phyloP scores from a whole-genome alignment of 139 green algal genomes.

The Medakamo hakoo region DNA sequence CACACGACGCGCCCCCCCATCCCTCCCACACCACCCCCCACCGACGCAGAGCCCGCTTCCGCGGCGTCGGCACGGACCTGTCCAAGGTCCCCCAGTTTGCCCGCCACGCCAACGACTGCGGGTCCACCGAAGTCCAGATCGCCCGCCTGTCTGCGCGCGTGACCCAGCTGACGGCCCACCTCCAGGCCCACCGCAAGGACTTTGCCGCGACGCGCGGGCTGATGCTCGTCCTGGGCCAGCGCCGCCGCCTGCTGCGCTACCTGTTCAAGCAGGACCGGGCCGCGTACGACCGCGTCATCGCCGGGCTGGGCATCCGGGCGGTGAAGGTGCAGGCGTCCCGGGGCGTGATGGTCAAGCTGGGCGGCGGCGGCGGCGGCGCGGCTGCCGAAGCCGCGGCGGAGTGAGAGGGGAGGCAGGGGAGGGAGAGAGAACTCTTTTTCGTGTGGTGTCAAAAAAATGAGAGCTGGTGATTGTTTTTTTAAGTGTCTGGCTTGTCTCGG shows the following conservation, averaged over 20 bases:
- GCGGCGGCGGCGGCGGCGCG: no score
- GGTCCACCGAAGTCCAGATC: conserved; percentile 40
- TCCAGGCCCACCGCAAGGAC: conserved; percentile 42
- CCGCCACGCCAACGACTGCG: conserved; percentile 19
- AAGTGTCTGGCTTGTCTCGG: no score
- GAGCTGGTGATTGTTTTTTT: no score
- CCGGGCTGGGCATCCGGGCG: conserved; percentile 7
- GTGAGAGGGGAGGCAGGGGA: no score
- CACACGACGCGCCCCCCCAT: no score
- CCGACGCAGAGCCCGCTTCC: no score
- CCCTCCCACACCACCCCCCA: no score
- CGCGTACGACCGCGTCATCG: conserved; percentile 10
- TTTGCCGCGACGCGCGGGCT: conserved; percentile 28
- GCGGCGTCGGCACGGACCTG: conserved; percentile 31
- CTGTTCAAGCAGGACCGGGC: conserved; percentile 11
- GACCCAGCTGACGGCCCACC: conserved; percentile 36
- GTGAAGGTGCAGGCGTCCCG: conserved; percentile 11
- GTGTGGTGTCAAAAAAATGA: no score
- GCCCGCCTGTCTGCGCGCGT: conserved; percentile 30
- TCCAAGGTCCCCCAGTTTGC: conserved; percentile 22
- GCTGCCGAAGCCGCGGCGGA: no score
- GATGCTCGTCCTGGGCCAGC: conserved; percentile 18
- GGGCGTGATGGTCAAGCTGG: conserved; percentile 9
- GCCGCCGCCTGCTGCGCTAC: conserved; percentile 34
- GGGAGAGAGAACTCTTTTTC: no score